phyloP scores from a whole-genome alignment of 371 early-diverging fungal species.

The Apophysomyces ossiformis region DNA sequence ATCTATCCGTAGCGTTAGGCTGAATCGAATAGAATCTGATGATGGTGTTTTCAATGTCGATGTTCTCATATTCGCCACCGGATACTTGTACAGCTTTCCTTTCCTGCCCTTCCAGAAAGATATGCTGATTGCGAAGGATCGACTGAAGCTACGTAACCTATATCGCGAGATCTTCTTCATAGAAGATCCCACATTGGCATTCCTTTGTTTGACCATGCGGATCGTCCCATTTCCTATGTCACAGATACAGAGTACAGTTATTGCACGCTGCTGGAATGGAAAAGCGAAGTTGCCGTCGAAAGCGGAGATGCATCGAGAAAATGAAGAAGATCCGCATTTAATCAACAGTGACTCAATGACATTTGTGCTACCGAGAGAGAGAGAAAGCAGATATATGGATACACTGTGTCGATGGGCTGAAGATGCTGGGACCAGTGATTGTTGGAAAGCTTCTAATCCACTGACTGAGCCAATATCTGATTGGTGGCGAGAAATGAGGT shows the following conservation, averaged over 20 bases:
- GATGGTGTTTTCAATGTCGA: slow-evolving; percentile 48
- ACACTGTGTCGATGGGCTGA: slow-evolving; percentile 44
- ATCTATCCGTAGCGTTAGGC: slow-evolving; percentile 11
- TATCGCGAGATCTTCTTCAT: slow-evolving; percentile 55
- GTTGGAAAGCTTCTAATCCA: slow-evolving; percentile 26
- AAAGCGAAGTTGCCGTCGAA: slow-evolving; percentile 14
- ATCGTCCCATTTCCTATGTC: slow-evolving; percentile 60
- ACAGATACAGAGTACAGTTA: slow-evolving; percentile 54
- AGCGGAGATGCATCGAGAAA: slow-evolving; percentile 11
- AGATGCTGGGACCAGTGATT: slow-evolving; percentile 15
- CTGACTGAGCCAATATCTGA: slow-evolving; percentile 34
- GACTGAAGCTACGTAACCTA: slow-evolving; percentile 51
- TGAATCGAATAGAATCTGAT: slow-evolving; percentile 29
- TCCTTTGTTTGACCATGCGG: slow-evolving; percentile 61
- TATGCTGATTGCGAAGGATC: slow-evolving; percentile 38
- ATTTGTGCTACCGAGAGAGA: slow-evolving; percentile 9
- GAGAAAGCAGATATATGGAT: slow-evolving; percentile 37
- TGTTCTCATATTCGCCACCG: slow-evolving; percentile 63
- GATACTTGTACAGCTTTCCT: slow-evolving; percentile 63
- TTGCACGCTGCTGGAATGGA: slow-evolving; percentile 47
- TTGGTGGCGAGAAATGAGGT: slow-evolving; percentile 32
- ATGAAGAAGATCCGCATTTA: slow-evolving; percentile 3
- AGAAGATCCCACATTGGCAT: slow-evolving; percentile 56
- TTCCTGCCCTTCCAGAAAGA: slow-evolving; percentile 44
- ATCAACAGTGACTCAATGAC: background rate